Evolutionary conservation across 257 asterid species (phyloP), one percentile per base, ranked within the genome.

Genomic region (Linaria vulgaris): DNA sequence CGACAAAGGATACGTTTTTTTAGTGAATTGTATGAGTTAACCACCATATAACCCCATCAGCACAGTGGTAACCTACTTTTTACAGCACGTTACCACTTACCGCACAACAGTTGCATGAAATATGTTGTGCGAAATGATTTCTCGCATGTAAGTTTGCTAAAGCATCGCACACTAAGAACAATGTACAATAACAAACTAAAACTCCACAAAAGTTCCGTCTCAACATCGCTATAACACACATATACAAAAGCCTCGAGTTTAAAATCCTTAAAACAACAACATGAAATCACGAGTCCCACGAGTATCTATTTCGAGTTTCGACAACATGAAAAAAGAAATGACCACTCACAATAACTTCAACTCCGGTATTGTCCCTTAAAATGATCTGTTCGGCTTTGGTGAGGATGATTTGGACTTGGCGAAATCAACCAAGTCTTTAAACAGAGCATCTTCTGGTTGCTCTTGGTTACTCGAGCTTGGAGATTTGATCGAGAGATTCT

Each of bases 341-440:
- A 75, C 75, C 79, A 68, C 73, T 79, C 72, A 67, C 55, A 55
- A 72, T 6, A 19, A 61, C 41, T 61, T 57, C 45, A 60, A 50
- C 67, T 6, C 51, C 66, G 55, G 56, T 43, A 24, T 66, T 49
- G 49, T 34, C 52, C 17, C 72, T 80, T 58, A 86, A 73, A 71
- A 76, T 5, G 96, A 84, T 67, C 94, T 81, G 47, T 88, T 83
- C 4, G 91, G 79, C 74, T 89, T 89, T 21, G 98, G 87, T 2
- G 98, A 85, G 2, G 95, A 85, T 15, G 97, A 83, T 85, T 92
- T 92, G 80, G 99, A 74, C 74, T 82, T 92, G 4, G 97, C 97
- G 63, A 89, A 92, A 79, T 92, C 97, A 7, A 89, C 86, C 79
- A 92, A 77, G 77, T 92, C 99, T 63, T 86, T 89, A 64, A 92